phyloP scores from a whole-genome alignment of 768 basidiomycete species.

The Leucosporidium scottii region DNA sequence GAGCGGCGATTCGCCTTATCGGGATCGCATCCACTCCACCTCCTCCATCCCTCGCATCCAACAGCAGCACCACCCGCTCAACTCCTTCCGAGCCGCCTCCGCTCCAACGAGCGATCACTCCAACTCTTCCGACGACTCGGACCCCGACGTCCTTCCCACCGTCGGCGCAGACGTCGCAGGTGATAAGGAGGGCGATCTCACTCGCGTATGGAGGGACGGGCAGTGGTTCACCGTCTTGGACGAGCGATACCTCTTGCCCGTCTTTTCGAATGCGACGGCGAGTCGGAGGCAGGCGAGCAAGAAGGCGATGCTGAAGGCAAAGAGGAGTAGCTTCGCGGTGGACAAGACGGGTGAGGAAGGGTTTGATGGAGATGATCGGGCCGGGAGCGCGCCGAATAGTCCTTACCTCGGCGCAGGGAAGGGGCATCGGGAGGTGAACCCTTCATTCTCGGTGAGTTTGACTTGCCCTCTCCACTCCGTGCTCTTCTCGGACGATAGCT shows the following conservation, averaged over 20 bases:
- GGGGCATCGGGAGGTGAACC: slow-evolving; percentile 11
- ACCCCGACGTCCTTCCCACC: slow-evolving; percentile 34
- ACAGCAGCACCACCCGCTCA: background rate
- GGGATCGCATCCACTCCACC: background rate
- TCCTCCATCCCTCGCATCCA: slow-evolving; percentile 3
- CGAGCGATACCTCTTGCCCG: slow-evolving; percentile 77
- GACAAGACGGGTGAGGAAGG: background rate
- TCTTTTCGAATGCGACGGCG: slow-evolving; percentile 35
- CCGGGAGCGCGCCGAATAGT: background rate
- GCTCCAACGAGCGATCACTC: background rate
- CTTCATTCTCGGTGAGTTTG: slow-evolving; percentile 1
- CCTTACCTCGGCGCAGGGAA: slow-evolving; percentile 6
- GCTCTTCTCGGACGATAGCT: too few species aligned
- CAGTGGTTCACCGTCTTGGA: slow-evolving; percentile 96
- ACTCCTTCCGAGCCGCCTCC: background rate
- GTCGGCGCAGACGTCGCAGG: background rate
- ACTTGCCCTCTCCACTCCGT: too few species aligned
- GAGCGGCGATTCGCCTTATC: slow-evolving; percentile 6
- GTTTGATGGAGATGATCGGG: slow-evolving; percentile 13
- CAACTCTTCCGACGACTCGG: slow-evolving; percentile 33
- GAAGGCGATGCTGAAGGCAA: slow-evolving; percentile 18
- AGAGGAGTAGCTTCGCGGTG: slow-evolving; percentile 16
- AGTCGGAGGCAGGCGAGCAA: slow-evolving; percentile 19
- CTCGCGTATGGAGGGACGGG: slow-evolving; percentile 54
- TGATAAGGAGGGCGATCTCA: slow-evolving; percentile 30